Base-by-base conservation (phyloP, 2,329 filamentous ascomycete species). In the Triangularia setosa region DNA sequence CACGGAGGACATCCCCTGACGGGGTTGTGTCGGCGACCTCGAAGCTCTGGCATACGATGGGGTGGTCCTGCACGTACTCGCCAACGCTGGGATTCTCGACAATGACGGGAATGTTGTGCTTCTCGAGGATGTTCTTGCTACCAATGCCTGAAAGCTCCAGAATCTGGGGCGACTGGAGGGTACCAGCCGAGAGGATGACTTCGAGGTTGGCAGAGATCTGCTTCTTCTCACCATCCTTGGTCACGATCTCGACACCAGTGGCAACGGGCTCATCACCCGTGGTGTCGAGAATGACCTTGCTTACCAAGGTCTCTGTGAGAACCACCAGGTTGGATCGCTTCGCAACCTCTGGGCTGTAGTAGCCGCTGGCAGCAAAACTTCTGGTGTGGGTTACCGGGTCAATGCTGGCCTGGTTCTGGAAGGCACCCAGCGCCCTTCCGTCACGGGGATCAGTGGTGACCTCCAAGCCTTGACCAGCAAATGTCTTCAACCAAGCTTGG, bases 1-100 rank as follows among this genome's bases (percentile, higher is more conserved):
- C 73, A 23, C 74, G 74, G 14, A 80, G 67, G 21, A 73, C 64
- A 61, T 80, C 75, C 30, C 69, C 71, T 0, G 77, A 76, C 11
- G 77, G 75, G 27, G 78, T 71, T 12, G 74, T 73, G 14, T 78
- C 74, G 59, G 75, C 75, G 48, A 80, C 77, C 44, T 81, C 78
- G 70, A 81, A 79, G 71, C 65, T 72, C 60, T 75, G 72, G 21
- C 70, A 72, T 12, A 73, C 74, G 55, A 75, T 74, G 28, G 74
- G 70, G 61, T 83, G 80, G 66, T 83, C 80, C 65, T 81, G 80
- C 64, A 82, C 74, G 63, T 81, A 76, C 63, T 78, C 75, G 23
- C 81, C 81, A 2, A 83, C 80, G 60, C 77, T 76, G 18, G 78
- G 73, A 52, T 81, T 77, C 53, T 80, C 75, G 24, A 81, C 72